These are phyloP conservation scores for Corymbia maculata DNA, from an alignment of 345 rosid genomes.

Conservation along the genomic window DNA sequence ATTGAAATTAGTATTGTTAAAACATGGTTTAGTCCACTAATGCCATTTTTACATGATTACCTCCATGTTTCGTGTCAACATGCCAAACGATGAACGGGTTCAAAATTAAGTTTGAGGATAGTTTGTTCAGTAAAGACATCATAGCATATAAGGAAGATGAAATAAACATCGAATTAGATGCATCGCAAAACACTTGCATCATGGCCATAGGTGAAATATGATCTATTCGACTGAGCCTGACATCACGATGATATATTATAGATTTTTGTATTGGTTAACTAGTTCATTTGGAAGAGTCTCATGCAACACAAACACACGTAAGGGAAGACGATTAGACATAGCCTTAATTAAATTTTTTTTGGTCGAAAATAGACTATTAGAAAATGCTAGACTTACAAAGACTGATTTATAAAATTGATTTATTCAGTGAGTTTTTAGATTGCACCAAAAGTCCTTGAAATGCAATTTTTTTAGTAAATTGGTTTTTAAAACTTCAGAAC, in stretches of 20 bases:
- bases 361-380: no score
- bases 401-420: rapidly evolving
- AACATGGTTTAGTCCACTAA: no score
- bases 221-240: neutral
- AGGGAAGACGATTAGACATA: neutral
- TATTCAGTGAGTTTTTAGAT: neutral
- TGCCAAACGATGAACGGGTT: no score
- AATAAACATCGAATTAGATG: no score
- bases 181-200: neutral
- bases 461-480: neutral
- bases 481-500: neutral
- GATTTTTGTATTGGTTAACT: neutral
- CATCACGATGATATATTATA: neutral
- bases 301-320: neutral
- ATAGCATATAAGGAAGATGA: neutral
- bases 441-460: neutral
- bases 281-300: neutral
- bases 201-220: neutral
- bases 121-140: no score
- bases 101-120: no score
- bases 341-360: no score
- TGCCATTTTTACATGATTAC: no score
- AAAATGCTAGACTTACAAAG: neutral
- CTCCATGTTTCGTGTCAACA: no score
- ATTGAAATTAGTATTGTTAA: no score